Evolutionary conservation across 1,284 basidiomycete species (phyloP).

Genomic region (Fistulinella cinereoalba): DNA sequence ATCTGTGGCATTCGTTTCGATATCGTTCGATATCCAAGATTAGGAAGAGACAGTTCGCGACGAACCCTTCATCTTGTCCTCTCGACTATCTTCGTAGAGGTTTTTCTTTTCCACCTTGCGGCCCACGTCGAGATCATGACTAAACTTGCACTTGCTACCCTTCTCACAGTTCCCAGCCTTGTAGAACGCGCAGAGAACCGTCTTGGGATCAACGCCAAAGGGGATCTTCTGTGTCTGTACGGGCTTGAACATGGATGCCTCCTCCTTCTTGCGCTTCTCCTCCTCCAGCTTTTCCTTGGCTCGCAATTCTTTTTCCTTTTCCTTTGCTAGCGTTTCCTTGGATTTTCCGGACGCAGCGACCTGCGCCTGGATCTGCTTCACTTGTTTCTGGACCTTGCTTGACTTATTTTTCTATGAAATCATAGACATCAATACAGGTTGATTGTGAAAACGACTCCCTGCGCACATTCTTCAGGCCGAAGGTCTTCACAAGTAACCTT

Average conservation of each 20-base stretch:
- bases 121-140: conserved; percentile 86
- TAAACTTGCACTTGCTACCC: conserved; percentile 93
- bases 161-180: conserved; percentile 90
- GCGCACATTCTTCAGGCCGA: conserved; percentile 89
- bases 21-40: conserved; percentile 4
- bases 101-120: conserved; percentile 97
- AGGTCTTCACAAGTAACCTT: conserved; percentile 57
- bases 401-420: conserved; percentile 85
- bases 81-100: conserved; percentile 87
- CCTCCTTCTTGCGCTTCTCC: conserved; percentile 83
- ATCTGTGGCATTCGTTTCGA: conserved; percentile 47
- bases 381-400: conserved; percentile 85
- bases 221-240: conserved; percentile 86
- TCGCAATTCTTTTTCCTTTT: conserved; percentile 77
- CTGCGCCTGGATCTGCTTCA: conserved; percentile 79
- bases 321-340: conserved; percentile 73
- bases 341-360: conserved; percentile 73
- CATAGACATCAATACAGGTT: conserved; percentile 12
- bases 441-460: conserved; percentile 4
- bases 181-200: conserved; percentile 83
- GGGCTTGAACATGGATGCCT: conserved; percentile 77
- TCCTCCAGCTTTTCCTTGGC: conserved; percentile 79
- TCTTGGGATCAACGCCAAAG: conserved; percentile 95
- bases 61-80: conserved; percentile 75
- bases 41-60: conserved; percentile 10